Conservation (phyloP, 371 early-diverging fungal genomes). For the Syncephalastrum monosporum region DNA sequence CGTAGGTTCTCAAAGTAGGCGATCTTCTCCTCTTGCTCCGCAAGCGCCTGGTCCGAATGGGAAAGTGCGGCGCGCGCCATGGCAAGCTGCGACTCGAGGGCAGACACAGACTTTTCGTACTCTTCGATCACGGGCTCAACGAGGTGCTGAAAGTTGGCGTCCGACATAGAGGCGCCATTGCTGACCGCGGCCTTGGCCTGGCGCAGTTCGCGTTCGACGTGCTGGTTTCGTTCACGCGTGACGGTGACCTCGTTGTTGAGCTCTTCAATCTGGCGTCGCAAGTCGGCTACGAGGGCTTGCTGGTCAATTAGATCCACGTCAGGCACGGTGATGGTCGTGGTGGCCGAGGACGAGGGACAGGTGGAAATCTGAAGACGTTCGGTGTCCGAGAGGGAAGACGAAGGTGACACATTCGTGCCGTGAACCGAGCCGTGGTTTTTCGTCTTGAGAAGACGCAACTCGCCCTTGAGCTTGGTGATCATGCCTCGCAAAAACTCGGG, state of each 20-base stretch:
- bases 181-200: slow-evolving; percentile 3
- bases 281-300: slow-evolving; percentile 17
- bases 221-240: slow-evolving; percentile 20
- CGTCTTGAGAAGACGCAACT: slow-evolving; percentile 46
- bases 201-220: slow-evolving; percentile 19
- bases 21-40: slow-evolving; percentile 50
- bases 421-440: slow-evolving; percentile 9
- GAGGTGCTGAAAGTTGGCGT: slow-evolving; percentile 51
- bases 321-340: slow-evolving; percentile 18
- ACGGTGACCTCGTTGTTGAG: slow-evolving; percentile 19
- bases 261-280: slow-evolving; percentile 20
- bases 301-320: slow-evolving; percentile 13
- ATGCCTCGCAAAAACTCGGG: slow-evolving; percentile 55
- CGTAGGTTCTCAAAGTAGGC: slow-evolving; percentile 24
- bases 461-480: slow-evolving; percentile 56
- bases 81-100: slow-evolving; percentile 57
- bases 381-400: slow-evolving; percentile 7
- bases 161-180: not conserved
- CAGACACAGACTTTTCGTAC: slow-evolving; percentile 61
- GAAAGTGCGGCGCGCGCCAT: slow-evolving; percentile 52
- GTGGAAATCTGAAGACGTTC: slow-evolving; percentile 10
- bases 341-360: slow-evolving; percentile 22
- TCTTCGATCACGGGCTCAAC: slow-evolving; percentile 71
- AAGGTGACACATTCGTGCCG: slow-evolving; percentile 11
- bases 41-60: slow-evolving; percentile 46